Conservation (phyloP, 1,284 basidiomycete species). For the Pseudozyma hubeiensis region DNA sequence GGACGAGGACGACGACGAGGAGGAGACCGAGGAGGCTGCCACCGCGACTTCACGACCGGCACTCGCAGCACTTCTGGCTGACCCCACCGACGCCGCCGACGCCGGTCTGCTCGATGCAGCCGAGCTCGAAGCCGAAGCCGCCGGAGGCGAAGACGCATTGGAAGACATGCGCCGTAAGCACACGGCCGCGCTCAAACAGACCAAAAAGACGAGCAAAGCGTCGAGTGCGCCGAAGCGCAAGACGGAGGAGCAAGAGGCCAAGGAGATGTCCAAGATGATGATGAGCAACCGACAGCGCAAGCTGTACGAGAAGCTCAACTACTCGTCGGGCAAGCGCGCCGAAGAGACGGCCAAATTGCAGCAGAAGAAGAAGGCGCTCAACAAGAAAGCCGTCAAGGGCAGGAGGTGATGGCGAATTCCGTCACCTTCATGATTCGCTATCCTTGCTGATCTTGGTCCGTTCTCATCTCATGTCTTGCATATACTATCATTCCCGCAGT, state of each 20-base stretch:
- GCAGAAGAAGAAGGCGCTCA: slow-evolving; percentile 62
- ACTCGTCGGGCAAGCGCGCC: slow-evolving; percentile 82
- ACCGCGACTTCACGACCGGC: slow-evolving; percentile 39
- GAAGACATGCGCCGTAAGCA: slow-evolving; percentile 75
- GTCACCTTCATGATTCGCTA: background rate
- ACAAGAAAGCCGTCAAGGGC: slow-evolving; percentile 48
- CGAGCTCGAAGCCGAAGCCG: slow-evolving; percentile 91
- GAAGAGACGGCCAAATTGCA: slow-evolving; percentile 73
- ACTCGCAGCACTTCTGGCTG: slow-evolving; percentile 72
- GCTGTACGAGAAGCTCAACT: slow-evolving; percentile 94
- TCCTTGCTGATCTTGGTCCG: background rate
- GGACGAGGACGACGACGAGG: slow-evolving; percentile 69
- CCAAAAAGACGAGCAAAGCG: slow-evolving; percentile 52
- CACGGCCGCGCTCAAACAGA: slow-evolving; percentile 55
- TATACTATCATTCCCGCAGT: background rate
- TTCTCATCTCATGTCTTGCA: too few species aligned
- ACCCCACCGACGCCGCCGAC: slow-evolving; percentile 75
- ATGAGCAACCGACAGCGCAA: slow-evolving; percentile 97
- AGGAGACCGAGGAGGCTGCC: slow-evolving; percentile 20
- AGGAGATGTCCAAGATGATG: slow-evolving; percentile 90
- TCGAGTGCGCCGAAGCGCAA: slow-evolving; percentile 64
- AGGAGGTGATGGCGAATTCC: slow-evolving; percentile 4
- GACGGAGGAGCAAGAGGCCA: slow-evolving; percentile 77
- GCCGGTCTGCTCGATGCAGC: slow-evolving; percentile 81
- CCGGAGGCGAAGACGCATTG: slow-evolving; percentile 84